Percentiles rank a stretch among this genome's conserved stretches.
Evolutionary conservation across 2,329 filamentous ascomycete genomes (phyloP).

Genomic region (Erysiphe pulchra): DNA sequence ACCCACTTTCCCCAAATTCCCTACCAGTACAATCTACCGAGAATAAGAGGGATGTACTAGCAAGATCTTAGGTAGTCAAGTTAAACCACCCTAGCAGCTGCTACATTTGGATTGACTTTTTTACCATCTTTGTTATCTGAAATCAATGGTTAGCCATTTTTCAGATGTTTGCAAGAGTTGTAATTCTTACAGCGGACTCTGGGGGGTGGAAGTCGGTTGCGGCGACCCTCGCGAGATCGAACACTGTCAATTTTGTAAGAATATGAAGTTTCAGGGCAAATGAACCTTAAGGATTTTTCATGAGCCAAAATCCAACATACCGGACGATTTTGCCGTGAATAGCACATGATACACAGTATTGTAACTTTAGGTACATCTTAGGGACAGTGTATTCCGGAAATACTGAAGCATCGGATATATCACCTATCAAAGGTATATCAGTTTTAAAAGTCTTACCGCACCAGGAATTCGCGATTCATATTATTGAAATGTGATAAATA

Average conservation of each 20-base stretch:
- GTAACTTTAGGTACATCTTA: slow-evolving; percentile 99
- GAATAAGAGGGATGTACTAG: too few species aligned
- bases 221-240: slow-evolving; percentile 84
- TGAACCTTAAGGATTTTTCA: slow-evolving; percentile 19
- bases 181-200: slow-evolving; percentile 22
- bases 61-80: too few species aligned
- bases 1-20: too few species aligned
- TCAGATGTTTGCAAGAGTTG: slow-evolving; percentile 24
- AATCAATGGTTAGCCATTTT: slow-evolving; percentile 15
- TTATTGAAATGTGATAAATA: not conserved
- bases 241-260: slow-evolving; percentile 37
- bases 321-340: slow-evolving; percentile 99
- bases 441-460: not conserved
- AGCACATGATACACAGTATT: slow-evolving; percentile 99
- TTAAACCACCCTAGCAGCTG: slow-evolving; percentile 11
- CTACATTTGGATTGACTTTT: slow-evolving; percentile 49
- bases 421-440: slow-evolving; percentile 33
- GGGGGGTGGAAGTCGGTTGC: slow-evolving; percentile 95
- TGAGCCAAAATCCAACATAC: slow-evolving; percentile 46
- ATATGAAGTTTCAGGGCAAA: slow-evolving; percentile 6
- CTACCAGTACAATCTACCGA: too few species aligned
- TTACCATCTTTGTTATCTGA: slow-evolving; percentile 97
- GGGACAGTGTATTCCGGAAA: slow-evolving; percentile 98
- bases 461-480: not conserved
- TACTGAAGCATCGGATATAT: slow-evolving; percentile 99